Evolutionary conservation across 2,329 filamentous ascomycete genomes (phyloP), one percentile per base, ranked within the genome.

Genomic region (Diaporthe destruens): DNA sequence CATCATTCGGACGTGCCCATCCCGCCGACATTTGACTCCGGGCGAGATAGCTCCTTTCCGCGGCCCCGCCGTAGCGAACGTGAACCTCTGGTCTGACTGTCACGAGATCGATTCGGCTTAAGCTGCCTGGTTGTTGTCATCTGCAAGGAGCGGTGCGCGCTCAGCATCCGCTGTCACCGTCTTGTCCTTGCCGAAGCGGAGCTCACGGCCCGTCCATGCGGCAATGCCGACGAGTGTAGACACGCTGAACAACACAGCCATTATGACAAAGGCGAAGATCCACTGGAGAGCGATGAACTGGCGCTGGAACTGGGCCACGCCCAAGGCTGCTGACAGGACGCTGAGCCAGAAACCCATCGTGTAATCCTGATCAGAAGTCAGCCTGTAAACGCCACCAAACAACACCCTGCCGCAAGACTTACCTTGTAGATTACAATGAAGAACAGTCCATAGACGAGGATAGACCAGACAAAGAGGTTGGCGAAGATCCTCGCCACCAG

Each of bases 201-300:
- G 78, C 59, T 91, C 87, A 70, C 86, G 85, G 72, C 91, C 91
- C 16, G 90, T 86, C 79, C 91, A 86, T 29, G 88, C 88, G 0
- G 92, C 92, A 44, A 93, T 82, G 2, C 89, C 92, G 68, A 94
- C 85, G 20, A 87, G 82, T 2, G 93, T 78, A 1, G 93, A 94
- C 23, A 89, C 83, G 25, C 95, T 81, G 80, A 96, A 92, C 69
- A 97, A 88, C 34, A 93, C 80, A 0, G 87, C 89, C 87, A 96
- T 95, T 80, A 97, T 94, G 75, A 90, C 86, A 79, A 97, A 96
- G 44, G 94, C 93, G 80, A 97, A 97, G 82, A 97, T 96, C 94
- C 94, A 97, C 84, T 98, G 95, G 75, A 97, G 86, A 8, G 94
- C 93, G 76, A 97, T 86, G 73, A 92, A 82, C 80, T 94, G 90